These are phyloP conservation scores for Hemerocallis citrina DNA, from an alignment of 106 monocot genomes.

Conservation along the genomic window DNA sequence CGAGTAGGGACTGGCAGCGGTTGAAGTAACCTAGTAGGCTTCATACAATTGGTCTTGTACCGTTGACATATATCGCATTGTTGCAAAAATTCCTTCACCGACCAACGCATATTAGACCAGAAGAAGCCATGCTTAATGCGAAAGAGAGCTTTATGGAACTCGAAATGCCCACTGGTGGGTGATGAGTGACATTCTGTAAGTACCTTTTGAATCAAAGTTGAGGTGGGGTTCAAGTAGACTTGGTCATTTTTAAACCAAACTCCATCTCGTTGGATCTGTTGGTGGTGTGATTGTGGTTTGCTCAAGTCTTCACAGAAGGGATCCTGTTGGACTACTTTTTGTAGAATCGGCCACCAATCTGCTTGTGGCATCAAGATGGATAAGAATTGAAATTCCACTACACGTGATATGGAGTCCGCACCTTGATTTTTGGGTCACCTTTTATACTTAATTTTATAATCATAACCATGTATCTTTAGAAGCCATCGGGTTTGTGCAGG, in stretches of 20 bases:
- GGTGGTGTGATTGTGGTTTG: neutral
- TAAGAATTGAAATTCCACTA: neutral
- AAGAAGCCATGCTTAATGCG: neutral
- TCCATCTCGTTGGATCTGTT: neutral
- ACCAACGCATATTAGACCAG: neutral
- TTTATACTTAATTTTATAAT: too few species aligned
- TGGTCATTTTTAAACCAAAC: neutral
- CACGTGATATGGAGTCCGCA: too few species aligned
- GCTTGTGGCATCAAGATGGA: neutral
- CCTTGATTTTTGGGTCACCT: too few species aligned
- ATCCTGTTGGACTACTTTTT: neutral
- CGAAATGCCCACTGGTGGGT: neutral
- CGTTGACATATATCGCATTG: neutral
- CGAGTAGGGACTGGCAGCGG: neutral
- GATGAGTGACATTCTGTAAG: neutral
- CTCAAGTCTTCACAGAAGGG: neutral
- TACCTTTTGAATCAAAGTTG: neutral
- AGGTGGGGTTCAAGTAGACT: neutral
- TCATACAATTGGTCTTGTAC: neutral
- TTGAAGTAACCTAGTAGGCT: neutral
- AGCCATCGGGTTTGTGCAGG: too few species aligned
- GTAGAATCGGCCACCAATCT: constrained; percentile 1
- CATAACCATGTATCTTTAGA: too few species aligned
- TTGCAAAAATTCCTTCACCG: neutral
- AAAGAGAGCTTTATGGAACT: neutral